Conservation (phyloP, 2,329 filamentous ascomycete species). For the Cladosporium halotolerans region DNA sequence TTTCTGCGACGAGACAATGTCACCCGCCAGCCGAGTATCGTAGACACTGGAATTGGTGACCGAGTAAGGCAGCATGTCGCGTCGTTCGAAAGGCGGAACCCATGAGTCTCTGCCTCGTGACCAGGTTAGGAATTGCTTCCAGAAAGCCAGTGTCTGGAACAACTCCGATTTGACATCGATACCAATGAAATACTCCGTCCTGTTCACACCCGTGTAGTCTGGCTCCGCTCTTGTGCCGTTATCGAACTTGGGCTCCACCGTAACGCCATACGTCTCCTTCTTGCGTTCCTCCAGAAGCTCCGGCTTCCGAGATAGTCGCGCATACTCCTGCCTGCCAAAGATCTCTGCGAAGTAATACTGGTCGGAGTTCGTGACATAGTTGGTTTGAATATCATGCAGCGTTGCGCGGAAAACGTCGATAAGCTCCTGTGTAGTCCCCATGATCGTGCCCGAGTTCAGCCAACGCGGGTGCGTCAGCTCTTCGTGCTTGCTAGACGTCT, state of each 20-base stretch:
- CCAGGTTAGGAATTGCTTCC: conserved; percentile 26
- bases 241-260: conserved; percentile 33
- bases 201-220: conserved; percentile 29
- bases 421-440: conserved; percentile 32
- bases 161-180: conserved; percentile 43
- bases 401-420: conserved; percentile 39
- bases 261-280: conserved; percentile 30
- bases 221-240: conserved; percentile 22
- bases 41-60: conserved; percentile 14
- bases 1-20: conserved; percentile 19
- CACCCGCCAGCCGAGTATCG: conserved; percentile 17
- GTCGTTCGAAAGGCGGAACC: conserved; percentile 8
- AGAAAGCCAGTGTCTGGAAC: conserved; percentile 37
- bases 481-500: conserved; percentile 36
- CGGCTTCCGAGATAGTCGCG: conserved; percentile 37
- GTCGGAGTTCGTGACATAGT: conserved; percentile 30
- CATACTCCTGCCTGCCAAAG: conserved; percentile 48
- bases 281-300: conserved; percentile 20
- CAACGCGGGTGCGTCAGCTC: conserved; percentile 42
- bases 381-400: conserved; percentile 32
- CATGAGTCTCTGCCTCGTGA: conserved; percentile 32
- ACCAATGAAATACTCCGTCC: conserved; percentile 44
- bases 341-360: conserved; percentile 47
- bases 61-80: conserved; percentile 5
- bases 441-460: conserved; percentile 43